phyloP scores from a whole-genome alignment of 805 yeast species.

The Metschnikowia corniflorae region DNA sequence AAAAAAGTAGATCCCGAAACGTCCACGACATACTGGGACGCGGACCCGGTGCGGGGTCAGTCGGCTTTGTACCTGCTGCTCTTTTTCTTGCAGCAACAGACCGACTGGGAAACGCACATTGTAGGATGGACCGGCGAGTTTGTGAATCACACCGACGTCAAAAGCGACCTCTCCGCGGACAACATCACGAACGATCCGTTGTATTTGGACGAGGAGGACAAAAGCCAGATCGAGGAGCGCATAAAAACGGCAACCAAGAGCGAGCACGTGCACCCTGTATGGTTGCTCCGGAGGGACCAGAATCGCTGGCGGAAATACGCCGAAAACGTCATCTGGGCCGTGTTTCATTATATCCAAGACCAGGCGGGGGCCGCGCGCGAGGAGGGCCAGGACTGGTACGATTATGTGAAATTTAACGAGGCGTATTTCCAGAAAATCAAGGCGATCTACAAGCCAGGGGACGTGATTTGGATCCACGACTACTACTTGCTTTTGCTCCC shows the following conservation, averaged over 20 bases:
- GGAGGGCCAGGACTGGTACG: conserved; percentile 76
- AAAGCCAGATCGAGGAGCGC: conserved; percentile 44
- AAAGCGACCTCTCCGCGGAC: conserved; percentile 21
- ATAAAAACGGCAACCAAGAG: conserved; percentile 46
- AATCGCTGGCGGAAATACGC: conserved; percentile 85
- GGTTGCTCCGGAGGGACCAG: conserved; percentile 80
- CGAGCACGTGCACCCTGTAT: conserved; percentile 73
- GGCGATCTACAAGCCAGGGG: conserved; percentile 78
- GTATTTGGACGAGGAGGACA: conserved; percentile 55
- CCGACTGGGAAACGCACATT: conserved; percentile 83
- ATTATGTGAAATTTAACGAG: conserved; percentile 86
- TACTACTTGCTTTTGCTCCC: conserved; percentile 81
- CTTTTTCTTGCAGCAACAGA: conserved; percentile 55
- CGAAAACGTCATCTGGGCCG: conserved; percentile 90
- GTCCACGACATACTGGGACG: conserved; percentile 48
- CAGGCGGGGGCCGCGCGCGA: conserved; percentile 65
- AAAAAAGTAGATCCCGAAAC: conserved; percentile 32
- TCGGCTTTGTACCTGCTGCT: conserved; percentile 80
- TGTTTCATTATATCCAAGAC: conserved; percentile 86
- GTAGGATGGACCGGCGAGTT: conserved; percentile 97
- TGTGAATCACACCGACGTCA: conserved; percentile 26
- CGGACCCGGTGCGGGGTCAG: conserved; percentile 70
- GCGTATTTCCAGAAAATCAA: conserved; percentile 79
- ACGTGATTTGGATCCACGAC: conserved; percentile 89
- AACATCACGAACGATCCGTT: conserved; percentile 52